Conservation (phyloP, 129 eudicot genomes). For the sunflower (Helianthus annuus) region DNA sequence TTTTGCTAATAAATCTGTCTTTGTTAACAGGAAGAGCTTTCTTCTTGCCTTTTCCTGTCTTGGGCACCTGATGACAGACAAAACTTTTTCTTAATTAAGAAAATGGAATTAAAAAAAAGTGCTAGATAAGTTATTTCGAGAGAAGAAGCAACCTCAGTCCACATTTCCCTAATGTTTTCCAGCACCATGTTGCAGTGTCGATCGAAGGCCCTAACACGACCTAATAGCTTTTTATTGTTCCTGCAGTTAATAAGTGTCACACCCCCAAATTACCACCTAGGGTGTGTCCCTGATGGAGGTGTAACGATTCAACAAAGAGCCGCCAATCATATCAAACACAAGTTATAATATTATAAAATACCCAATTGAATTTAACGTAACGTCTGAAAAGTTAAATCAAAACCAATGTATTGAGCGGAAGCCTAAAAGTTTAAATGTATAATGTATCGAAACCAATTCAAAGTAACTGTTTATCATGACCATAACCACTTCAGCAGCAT, state of each 20-base stretch:
- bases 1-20: constrained; percentile 92
- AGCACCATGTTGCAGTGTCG: constrained; percentile 98
- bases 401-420: too few species aligned
- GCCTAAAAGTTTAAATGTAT: too few species aligned
- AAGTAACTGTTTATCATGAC: too few species aligned
- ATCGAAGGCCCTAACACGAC: constrained; percentile 95
- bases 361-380: too few species aligned
- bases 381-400: too few species aligned
- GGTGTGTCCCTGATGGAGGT: too few species aligned
- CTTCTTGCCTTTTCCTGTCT: constrained; percentile 97
- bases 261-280: too few species aligned
- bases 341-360: too few species aligned
- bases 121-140: not conserved
- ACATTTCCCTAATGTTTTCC: constrained; percentile 96
- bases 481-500: too few species aligned
- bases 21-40: constrained; percentile 90
- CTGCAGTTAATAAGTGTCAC: constrained; percentile 92
- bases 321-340: too few species aligned
- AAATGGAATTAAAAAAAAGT: not conserved
- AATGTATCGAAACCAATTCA: too few species aligned
- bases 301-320: too few species aligned
- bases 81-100: not conserved
- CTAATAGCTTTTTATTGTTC: constrained; percentile 83
- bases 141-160: constrained; percentile 82
- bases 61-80: constrained; percentile 58